Evolutionary conservation across 768 basidiomycete species (phyloP), one percentile per base, ranked within the genome.

Genomic region (Porphyrellus cyaneotinctus): DNA sequence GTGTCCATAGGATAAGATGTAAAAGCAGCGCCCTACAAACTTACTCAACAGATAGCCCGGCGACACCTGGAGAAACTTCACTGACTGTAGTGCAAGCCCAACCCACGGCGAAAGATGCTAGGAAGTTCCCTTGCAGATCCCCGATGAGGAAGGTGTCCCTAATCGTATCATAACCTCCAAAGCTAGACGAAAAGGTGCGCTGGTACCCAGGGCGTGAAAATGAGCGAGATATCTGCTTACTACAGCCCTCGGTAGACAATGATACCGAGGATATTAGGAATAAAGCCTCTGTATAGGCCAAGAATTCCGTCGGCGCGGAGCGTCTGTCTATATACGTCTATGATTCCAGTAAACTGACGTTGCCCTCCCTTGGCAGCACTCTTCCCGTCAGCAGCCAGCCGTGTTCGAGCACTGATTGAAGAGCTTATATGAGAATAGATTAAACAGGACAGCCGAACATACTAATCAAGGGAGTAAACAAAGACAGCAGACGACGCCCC

Each of bases 391-490:
- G 71, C 74, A 28, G 75, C 58, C 28, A 77, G 62, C 15, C 76
- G 67, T 6, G 75, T 76, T 7, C 76, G 64, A 24, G 76, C 74
- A 47, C 74, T 74, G 39, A 30, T 43, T 8, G 11, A 22, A 47
- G 26, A 22, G 18, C 15, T 48, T 17, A 36, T 12, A 20, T 47
- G 23, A n/a, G 52, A 36, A 42, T 14, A 17, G 20, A 17, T 30
- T 12, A 24, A 28, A 36, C 7, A 37, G 11, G 23, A 31, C 18
- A 24, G 5, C 14, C 23, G 47, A 37, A 30, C 69, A 23, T 49
- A 74, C 70, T 75, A 77, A 52, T 77, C 75, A 41, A 77, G 69
- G 6, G 75, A 77, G 62, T 76, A 76, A 12, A 74, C 76, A 60
- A 76, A 76, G 48, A 77, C 61, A 15, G 67, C 69, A 7, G 68